Base-by-base conservation (phyloP, 2,329 filamentous ascomycete species). In the Gliomastix tumulicola region DNA sequence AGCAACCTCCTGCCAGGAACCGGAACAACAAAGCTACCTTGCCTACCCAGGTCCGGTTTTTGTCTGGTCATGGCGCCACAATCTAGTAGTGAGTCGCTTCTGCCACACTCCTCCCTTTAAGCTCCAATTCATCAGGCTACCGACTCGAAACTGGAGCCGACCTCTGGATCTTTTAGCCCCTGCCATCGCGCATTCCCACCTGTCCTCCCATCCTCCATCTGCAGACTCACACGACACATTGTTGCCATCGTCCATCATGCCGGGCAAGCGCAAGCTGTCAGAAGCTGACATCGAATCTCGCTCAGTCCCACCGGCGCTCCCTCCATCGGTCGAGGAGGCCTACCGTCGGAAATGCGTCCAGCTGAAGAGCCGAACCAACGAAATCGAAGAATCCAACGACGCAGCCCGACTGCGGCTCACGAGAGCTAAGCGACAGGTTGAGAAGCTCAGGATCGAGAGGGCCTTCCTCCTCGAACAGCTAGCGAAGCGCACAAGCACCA, bases 271-370 rank as follows among this genome's bases (percentile, higher is more conserved):
- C 41, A 60, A 55, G 43, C 47, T 50, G 36, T 46, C 54, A 38
- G 54, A 59, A 49, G 51, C 58, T 63, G 56, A 66, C 52, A 43
- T 48, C 37, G 39, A 41, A 40, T 45, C 43, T 34, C 35, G 41
- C 44, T 49, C 61, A 57, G 66, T 76, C 37, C 76, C 76, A 21
- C 76, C 78, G 13, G 63, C 76, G 28, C 69, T 84, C 5, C 88
- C 90, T 16, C 90, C 92, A 13, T 94, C 88, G 13, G 88, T 97
- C 44, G 90, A 98, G 63, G 84, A 90, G 57, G 89, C 90, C 35
- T 98, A 97, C 64, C 88, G 92, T 52, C 79, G 87, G 46, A 97
- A 98, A 77, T 97, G 90, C 61, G 88, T 96, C 56, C 85, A 94
- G 50, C 76, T 98, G 17, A 94, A 94, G 65, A 84, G 87, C 50